Evolutionary conservation across 106 monocot species (phyloP).

Genomic region (Platanthera zijinensis): DNA sequence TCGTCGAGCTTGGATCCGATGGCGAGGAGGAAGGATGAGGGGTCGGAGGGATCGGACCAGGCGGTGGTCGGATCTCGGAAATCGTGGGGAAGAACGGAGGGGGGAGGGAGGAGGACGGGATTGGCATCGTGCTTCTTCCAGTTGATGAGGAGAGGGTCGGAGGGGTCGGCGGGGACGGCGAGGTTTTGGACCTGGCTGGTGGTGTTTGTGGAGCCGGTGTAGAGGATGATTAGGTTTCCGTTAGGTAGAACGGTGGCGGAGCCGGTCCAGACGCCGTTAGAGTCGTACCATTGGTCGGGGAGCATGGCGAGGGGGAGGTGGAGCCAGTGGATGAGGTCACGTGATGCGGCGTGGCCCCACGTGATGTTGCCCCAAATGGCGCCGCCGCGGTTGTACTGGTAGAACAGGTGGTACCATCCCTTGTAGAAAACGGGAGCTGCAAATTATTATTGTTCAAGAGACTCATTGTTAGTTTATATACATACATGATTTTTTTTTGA

Average conservation of each 20-base stretch:
- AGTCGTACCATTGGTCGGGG: slow-evolving; percentile 37
- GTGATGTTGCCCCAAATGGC: slow-evolving; percentile 41
- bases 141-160: slow-evolving; percentile 18
- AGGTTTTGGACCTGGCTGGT: slow-evolving; percentile 32
- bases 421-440: slow-evolving; percentile 39
- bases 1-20: slow-evolving; percentile 45
- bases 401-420: slow-evolving; percentile 53
- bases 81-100: slow-evolving; percentile 14
- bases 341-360: slow-evolving; percentile 44
- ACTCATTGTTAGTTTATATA: too few relatives aligned
- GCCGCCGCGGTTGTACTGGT: slow-evolving; percentile 35
- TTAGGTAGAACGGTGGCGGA: slow-evolving; percentile 39
- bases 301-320: slow-evolving; percentile 44
- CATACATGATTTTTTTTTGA: too few relatives aligned
- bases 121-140: slow-evolving; percentile 20
- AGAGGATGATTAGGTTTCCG: slow-evolving; percentile 28
- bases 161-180: slow-evolving; percentile 20
- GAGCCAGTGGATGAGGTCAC: slow-evolving; percentile 31
- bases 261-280: slow-evolving; percentile 36
- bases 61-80: slow-evolving; percentile 45
- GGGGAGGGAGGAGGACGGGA: slow-evolving; percentile 28
- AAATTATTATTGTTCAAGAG: background rate
- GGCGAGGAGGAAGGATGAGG: slow-evolving; percentile 15
- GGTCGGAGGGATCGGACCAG: slow-evolving; percentile 22
- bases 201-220: slow-evolving; percentile 24